Evolutionary conservation across 108 stramenopile genomes (phyloP).

Genomic region (Nitzschia sp.): DNA sequence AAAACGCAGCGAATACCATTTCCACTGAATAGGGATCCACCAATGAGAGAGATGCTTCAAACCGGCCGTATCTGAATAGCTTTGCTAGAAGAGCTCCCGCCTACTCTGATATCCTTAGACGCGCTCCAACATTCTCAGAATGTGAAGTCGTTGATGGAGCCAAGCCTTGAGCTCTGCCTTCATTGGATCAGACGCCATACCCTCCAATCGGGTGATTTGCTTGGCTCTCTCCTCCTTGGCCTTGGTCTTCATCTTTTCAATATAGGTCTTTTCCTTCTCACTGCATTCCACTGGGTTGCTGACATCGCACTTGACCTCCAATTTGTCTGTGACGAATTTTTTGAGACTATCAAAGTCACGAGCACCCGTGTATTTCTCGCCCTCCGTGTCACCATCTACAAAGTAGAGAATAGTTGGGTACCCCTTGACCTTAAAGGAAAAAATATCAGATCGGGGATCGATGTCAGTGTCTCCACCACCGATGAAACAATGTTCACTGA

Average conservation of each 20-base stretch:
- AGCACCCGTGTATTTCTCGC: slow-evolving; percentile 62
- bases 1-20: background rate
- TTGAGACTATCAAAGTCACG: slow-evolving; percentile 55
- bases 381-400: slow-evolving; percentile 53
- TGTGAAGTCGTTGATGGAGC: slow-evolving; percentile 43
- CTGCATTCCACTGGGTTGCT: slow-evolving; percentile 33
- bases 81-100: no score
- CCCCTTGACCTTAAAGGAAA: slow-evolving; percentile 6
- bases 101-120: no score
- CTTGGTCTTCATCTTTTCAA: slow-evolving; percentile 56
- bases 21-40: no score
- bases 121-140: slow-evolving; percentile 27
- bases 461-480: no score
- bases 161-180: slow-evolving; percentile 49
- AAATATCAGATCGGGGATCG: slow-evolving; percentile 29
- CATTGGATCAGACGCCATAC: slow-evolving; percentile 52
- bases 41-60: no score
- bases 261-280: slow-evolving; percentile 55
- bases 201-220: slow-evolving; percentile 44
- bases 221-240: slow-evolving; percentile 37
- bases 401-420: slow-evolving; percentile 62
- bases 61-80: no score
- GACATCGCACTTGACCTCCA: slow-evolving; percentile 66
- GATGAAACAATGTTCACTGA: slow-evolving; percentile 44
- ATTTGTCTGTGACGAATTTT: slow-evolving; percentile 49